Conservation (phyloP, 805 yeast genomes). For the Candida rishiriensis region DNA sequence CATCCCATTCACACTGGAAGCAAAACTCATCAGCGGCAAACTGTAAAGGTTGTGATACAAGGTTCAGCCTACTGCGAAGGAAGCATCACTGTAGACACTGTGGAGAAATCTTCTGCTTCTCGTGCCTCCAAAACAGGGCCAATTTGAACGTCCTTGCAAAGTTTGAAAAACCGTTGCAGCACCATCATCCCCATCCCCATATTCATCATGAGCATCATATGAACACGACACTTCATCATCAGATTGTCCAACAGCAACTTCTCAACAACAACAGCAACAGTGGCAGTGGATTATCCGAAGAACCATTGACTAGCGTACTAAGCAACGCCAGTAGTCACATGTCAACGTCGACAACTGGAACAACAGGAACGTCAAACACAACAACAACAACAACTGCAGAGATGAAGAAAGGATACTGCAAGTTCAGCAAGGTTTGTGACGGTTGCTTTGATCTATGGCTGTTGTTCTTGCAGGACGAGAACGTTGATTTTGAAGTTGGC, state of each 20-base stretch:
- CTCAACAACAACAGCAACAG: too few relatives aligned
- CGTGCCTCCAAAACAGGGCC: slow-evolving; percentile 27
- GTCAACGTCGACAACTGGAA: too few relatives aligned
- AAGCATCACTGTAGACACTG: slow-evolving; percentile 52
- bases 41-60: slow-evolving; percentile 31
- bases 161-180: slow-evolving; percentile 26
- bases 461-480: slow-evolving; percentile 19
- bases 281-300: neutral
- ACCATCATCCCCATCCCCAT: neutral
- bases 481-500: slow-evolving; percentile 21
- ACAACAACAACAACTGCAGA: neutral
- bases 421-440: slow-evolving; percentile 27
- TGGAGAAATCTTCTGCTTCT: slow-evolving; percentile 42
- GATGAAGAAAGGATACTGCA: slow-evolving; percentile 14
- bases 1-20: slow-evolving; percentile 51
- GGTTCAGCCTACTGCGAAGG: slow-evolving; percentile 28
- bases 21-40: slow-evolving; percentile 35
- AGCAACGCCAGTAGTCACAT: neutral
- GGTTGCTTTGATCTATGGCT: slow-evolving; percentile 24
- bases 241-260: neutral
- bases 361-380: neutral
- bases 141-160: slow-evolving; percentile 32
- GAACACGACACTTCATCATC: slow-evolving; percentile 2
- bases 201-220: neutral
- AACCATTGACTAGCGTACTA: neutral